Base-by-base conservation (phyloP, 805 yeast genomes). In the Myxozyma mucilagina region DNA sequence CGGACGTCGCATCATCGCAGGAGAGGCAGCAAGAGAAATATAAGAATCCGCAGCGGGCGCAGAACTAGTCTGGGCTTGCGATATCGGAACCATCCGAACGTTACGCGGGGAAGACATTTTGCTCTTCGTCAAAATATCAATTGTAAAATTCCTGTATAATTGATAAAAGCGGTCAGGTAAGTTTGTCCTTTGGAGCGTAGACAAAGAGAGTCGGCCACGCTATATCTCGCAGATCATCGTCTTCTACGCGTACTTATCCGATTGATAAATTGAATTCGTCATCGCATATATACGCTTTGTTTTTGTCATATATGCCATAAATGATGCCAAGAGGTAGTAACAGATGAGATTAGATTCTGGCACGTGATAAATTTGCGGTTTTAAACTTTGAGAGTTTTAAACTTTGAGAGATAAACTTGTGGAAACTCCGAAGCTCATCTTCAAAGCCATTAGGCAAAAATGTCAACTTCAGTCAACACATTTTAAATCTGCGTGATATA, bases 1-100 rank as follows among this genome's bases (percentile, higher is more conserved):
- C 36, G 63, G 63, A n/a, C 66, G 51, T 8, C 66, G 60, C 60
- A 56, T 52, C 47, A 52, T 52, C 29, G 60, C 59, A 16, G 66
- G 63, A 20, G 66, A 62, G 8, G 61, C 51, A 20, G 66, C 57
- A n/a, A 62, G 59, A 8, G 66, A 59, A 29, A 62, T 57, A 24
- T 62, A 61, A 9, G 51, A 45, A 18, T 44, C 38, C 39, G 44
- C 47, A 35, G 53, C 13, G 9, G 38, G 53, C 35, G 48, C 32
- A 5, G 47, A 14, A 13, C 20, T 44, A 1, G 32, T 6, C 11
- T 35, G 18, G 5, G 45, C 34, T 14, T 31, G 51, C n/a, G 53
- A 4, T 18, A 44, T 20, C 14, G 57, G 35, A n/a, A 53, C 42
- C 51, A 39, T 13, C n/a, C 62, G 32, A 14, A 45, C 50, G 5